A percentile compares a stretch with the other conserved stretches of the same genome.
phyloP scores from a whole-genome alignment of 805 yeast species.

The Saturnispora ahearnii region DNA sequence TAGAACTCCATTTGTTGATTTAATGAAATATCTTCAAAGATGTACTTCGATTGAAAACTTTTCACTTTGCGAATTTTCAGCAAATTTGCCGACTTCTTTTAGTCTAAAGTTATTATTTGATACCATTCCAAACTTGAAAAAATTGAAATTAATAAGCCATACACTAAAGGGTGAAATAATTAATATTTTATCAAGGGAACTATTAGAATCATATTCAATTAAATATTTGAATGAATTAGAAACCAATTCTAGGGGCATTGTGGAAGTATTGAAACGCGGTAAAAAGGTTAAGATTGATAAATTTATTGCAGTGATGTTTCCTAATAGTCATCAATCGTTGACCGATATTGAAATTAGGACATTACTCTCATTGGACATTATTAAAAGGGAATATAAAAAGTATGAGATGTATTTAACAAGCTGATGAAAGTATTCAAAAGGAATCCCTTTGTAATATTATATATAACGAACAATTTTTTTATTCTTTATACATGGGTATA shows the following conservation, averaged over 20 bases:
- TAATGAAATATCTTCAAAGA: neutral
- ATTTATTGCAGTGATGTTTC: constrained; percentile 1
- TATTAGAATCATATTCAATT: neutral
- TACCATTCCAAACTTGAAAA: neutral
- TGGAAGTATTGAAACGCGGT: neutral
- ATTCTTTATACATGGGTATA: neutral
- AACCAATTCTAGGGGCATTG: constrained; percentile 1
- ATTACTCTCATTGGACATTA: constrained; percentile 1
- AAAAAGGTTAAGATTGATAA: neutral
- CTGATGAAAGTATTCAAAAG: neutral
- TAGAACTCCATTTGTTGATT: neutral
- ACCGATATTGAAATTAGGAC: neutral
- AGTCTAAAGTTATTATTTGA: constrained; percentile 4
- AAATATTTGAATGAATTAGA: neutral
- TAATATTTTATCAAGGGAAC: neutral
- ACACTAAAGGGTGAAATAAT: constrained; percentile 2
- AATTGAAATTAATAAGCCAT: constrained; percentile 1
- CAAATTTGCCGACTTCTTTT: neutral
- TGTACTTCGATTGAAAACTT: constrained; percentile 2
- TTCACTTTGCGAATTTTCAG: neutral
- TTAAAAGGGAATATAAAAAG: neutral
- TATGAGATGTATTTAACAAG: neutral
- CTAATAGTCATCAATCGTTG: neutral
- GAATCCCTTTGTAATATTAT: neutral
- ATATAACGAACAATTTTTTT: neutral